These are phyloP conservation scores for Phyllosticta citrichinensis DNA, from an alignment of 2,329 filamentous ascomycete genomes.

Conservation along the genomic window DNA sequence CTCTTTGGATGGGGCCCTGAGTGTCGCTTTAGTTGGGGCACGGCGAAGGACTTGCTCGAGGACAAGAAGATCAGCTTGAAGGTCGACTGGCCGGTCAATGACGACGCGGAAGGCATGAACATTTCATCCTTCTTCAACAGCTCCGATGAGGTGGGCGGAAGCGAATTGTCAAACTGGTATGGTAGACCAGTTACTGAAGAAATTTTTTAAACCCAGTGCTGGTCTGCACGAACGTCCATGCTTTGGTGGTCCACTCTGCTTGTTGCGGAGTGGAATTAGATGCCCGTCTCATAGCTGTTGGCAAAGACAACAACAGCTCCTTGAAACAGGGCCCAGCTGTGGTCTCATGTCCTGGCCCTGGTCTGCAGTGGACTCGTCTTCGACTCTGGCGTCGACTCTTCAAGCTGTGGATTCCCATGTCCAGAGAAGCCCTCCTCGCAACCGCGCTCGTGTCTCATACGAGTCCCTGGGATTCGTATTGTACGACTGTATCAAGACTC, in stretches of 20 bases:
- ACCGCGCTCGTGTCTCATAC: no score
- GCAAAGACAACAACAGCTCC: no score
- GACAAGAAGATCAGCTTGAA: constrained; percentile 51
- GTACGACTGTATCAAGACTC: no score
- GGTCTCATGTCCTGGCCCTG: no score
- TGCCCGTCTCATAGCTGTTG: not conserved
- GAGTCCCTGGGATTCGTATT: no score
- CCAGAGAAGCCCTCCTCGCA: no score
- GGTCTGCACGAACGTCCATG: not conserved
- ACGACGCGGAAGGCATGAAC: constrained; percentile 53
- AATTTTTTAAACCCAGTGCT: constrained; percentile 51
- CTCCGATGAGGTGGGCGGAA: constrained; percentile 38
- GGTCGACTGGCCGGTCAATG: constrained; percentile 80
- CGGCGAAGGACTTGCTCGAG: constrained; percentile 86
- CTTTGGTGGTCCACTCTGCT: not conserved
- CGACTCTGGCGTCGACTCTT: no score
- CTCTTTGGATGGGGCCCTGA: constrained; percentile 93
- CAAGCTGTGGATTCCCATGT: no score
- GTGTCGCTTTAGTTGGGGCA: constrained; percentile 92
- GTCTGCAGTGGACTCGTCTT: no score
- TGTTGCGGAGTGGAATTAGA: not conserved
- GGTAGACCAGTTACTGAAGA: constrained; percentile 60
- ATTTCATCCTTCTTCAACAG: constrained; percentile 67
- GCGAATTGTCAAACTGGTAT: constrained; percentile 74
- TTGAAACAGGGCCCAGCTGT: no score